phyloP scores from a whole-genome alignment of 805 yeast species.

The Cyberlindnera samutprakarnensis region DNA sequence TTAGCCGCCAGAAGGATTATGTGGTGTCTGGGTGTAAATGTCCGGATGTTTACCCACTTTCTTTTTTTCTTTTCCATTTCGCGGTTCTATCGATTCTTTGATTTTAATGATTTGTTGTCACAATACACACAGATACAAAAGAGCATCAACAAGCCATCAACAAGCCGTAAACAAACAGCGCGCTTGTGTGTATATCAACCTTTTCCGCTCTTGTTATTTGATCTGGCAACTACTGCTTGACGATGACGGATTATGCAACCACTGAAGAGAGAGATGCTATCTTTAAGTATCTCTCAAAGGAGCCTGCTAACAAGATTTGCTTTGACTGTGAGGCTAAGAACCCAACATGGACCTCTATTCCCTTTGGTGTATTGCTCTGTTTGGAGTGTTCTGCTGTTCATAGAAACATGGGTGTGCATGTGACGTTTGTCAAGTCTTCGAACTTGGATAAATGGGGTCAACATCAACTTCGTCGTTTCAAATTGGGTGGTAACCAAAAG shows the following conservation, averaged over 20 bases:
- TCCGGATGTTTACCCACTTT: no score
- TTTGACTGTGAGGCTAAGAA: constrained; percentile 92
- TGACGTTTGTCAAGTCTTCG: constrained; percentile 89
- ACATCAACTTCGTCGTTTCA: constrained; percentile 83
- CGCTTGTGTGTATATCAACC: no score
- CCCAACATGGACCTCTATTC: constrained; percentile 98
- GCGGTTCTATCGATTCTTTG: no score
- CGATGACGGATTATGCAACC: constrained; percentile 7
- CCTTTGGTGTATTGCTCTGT: constrained; percentile 89
- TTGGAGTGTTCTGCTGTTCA: constrained; percentile 94
- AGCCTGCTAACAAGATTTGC: constrained; percentile 73
- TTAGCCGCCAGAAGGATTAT: no score
- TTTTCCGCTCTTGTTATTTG: no score
- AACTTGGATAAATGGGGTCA: constrained; percentile 93
- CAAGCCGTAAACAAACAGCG: no score
- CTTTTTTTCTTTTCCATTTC: no score
- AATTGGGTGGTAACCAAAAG: constrained; percentile 85
- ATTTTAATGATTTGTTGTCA: no score
- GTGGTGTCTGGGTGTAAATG: no score
- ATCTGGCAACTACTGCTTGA: no score
- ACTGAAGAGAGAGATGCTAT: constrained; percentile 17
- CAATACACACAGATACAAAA: no score
- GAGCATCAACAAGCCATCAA: no score
- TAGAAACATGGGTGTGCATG: constrained; percentile 92
- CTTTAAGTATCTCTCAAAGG: constrained; percentile 29